These are phyloP conservation scores for Aspergillus incahuasiensis DNA, from an alignment of 495 filamentous ascomycete genomes.

Conservation along the genomic window DNA sequence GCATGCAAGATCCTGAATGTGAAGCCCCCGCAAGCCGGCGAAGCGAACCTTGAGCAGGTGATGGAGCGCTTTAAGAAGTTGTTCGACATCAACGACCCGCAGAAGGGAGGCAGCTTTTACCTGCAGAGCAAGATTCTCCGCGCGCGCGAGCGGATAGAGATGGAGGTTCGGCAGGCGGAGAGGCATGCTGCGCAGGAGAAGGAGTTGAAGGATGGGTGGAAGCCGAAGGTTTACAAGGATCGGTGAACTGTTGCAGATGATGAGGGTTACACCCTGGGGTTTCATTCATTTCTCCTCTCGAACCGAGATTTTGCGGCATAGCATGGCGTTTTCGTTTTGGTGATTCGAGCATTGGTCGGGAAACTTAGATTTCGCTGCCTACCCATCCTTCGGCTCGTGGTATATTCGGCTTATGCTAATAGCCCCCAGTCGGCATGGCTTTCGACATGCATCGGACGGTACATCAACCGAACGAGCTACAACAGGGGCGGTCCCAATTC, in stretches of 20 bases:
- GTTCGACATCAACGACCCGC: slow-evolving; percentile 89
- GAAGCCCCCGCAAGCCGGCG: slow-evolving; percentile 75
- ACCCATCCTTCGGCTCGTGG: background rate
- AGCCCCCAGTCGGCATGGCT: background rate
- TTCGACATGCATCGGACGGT: background rate
- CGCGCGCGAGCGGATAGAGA: slow-evolving; percentile 86
- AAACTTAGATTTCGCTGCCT: slow-evolving; percentile 22
- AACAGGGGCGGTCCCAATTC: background rate
- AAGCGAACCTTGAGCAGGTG: slow-evolving; percentile 69
- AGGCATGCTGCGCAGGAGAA: slow-evolving; percentile 50
- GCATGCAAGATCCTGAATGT: slow-evolving; percentile 98
- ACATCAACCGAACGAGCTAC: background rate
- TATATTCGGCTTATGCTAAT: background rate
- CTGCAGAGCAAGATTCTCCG: slow-evolving; percentile 93
- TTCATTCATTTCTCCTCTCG: slow-evolving; percentile 13
- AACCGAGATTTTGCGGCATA: slow-evolving; percentile 37
- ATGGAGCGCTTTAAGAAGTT: slow-evolving; percentile 88
- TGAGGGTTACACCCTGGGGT: background rate
- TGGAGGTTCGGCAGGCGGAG: slow-evolving; percentile 57
- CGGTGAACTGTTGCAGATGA: slow-evolving; percentile 40
- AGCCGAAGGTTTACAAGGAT: slow-evolving; percentile 92
- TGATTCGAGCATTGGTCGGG: slow-evolving; percentile 28
- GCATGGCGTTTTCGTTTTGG: slow-evolving; percentile 41
- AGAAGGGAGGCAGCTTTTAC: slow-evolving; percentile 96
- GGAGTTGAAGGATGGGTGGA: slow-evolving; percentile 80